Evolutionary conservation across 768 basidiomycete species (phyloP).

Genomic region (Macrolepiota dolichaula): DNA sequence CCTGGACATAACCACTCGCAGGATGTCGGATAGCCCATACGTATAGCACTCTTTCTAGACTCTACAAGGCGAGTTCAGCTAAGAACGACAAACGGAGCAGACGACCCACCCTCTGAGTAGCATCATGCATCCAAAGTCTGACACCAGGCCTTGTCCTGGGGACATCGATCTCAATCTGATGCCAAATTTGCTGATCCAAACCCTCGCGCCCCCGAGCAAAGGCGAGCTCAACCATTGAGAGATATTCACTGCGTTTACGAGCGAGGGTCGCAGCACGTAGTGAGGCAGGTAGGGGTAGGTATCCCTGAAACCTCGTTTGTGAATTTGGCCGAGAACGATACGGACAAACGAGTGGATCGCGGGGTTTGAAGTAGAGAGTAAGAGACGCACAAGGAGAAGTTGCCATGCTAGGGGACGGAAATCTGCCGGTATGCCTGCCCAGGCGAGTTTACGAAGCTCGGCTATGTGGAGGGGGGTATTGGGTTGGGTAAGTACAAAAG

Average conservation of each 20-base stretch:
- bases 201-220: conserved; percentile 84
- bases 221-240: conserved; percentile 82
- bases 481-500: conserved; percentile 8
- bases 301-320: conserved; percentile 57
- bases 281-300: conserved; percentile 81
- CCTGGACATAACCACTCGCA: conserved; percentile 97
- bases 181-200: conserved; percentile 97
- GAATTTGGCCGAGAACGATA: conserved; percentile 3
- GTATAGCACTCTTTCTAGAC: conserved; percentile 91
- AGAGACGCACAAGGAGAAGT: conserved; percentile 72
- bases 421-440: conserved; percentile 90
- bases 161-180: conserved; percentile 98
- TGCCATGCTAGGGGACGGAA: conserved; percentile 94
- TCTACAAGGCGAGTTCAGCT: conserved; percentile 42
- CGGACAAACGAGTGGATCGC: not conserved
- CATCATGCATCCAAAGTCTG: conserved; percentile 83
- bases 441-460: conserved; percentile 86
- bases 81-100: conserved; percentile 7
- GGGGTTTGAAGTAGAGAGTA: not conserved
- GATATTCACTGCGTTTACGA: conserved; percentile 90
- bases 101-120: conserved; percentile 77
- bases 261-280: conserved; percentile 74
- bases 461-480: conserved; percentile 36
- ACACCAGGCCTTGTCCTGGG: conserved; percentile 93
- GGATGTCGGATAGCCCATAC: conserved; percentile 99